Conservation (phyloP, 176 grass and related monocot genomes). For the Dactylis glomerata region DNA sequence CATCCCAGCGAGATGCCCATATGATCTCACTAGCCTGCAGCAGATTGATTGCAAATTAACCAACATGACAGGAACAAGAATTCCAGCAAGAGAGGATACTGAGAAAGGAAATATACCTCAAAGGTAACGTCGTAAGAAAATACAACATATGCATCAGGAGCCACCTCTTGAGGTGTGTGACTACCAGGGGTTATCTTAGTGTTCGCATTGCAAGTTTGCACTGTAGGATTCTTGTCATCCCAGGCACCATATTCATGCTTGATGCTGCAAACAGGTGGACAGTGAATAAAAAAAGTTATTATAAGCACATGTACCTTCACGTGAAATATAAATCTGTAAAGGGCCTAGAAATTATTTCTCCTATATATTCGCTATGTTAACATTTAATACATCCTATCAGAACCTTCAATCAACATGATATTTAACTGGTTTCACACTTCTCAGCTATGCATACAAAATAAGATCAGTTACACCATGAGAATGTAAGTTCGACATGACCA, state of each 20-base stretch:
- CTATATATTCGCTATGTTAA: background rate
- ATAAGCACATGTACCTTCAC: background rate
- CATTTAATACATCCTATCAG: background rate
- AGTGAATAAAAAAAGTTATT: slow-evolving; percentile 5
- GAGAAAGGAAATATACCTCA: slow-evolving; percentile 45
- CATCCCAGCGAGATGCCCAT: slow-evolving; percentile 86
- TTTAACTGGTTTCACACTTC: background rate
- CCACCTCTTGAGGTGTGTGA: slow-evolving; percentile 63
- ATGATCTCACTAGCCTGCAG: slow-evolving; percentile 58
- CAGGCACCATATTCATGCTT: slow-evolving; percentile 64
- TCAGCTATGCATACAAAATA: slow-evolving; percentile 4
- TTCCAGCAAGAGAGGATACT: background rate
- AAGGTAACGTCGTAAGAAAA: slow-evolving; percentile 82
- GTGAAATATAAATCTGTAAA: background rate
- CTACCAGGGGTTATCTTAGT: slow-evolving; percentile 70
- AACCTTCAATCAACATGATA: slow-evolving; percentile 15
- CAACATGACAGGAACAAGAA: slow-evolving; percentile 3
- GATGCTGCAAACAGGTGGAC: slow-evolving; percentile 40
- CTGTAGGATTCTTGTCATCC: slow-evolving; percentile 70
- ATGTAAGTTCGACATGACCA: slow-evolving; percentile 11
- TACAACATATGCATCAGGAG: slow-evolving; percentile 50
- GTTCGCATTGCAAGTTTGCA: slow-evolving; percentile 55
- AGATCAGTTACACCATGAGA: background rate
- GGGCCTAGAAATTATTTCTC: background rate
- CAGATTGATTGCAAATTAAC: background rate